These are phyloP conservation scores for Pythium vanterpoolii DNA, from an alignment of 352 stramenopile species.

Conservation along the genomic window DNA sequence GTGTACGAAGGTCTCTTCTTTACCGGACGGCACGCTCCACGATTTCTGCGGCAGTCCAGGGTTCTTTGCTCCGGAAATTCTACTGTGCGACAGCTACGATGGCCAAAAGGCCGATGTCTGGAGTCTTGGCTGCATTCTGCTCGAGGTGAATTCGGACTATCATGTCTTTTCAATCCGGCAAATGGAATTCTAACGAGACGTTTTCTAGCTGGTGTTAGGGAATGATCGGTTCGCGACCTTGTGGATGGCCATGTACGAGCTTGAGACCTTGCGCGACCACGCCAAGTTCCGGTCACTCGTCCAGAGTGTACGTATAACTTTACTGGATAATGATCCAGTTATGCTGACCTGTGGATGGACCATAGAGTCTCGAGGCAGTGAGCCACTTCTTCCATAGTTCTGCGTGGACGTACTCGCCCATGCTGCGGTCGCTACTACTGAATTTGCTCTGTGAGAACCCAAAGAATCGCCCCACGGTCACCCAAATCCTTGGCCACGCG, in stretches of 20 bases:
- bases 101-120: conserved; percentile 80
- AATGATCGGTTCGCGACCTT: conserved; percentile 76
- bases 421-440: conserved; percentile 42
- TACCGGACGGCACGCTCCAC: conserved; percentile 35
- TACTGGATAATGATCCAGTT: not conserved
- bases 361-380: conserved; percentile 28
- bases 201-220: conserved; percentile 58
- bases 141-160: conserved; percentile 42
- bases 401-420: conserved; percentile 45
- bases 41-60: conserved; percentile 82
- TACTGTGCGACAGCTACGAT: conserved; percentile 61
- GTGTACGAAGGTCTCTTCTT: conserved; percentile 42
- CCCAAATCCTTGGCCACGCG: conserved; percentile 44
- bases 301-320: conserved; percentile 20
- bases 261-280: conserved; percentile 71
- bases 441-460: conserved; percentile 40
- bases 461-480: conserved; percentile 36
- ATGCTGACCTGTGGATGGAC: not conserved
- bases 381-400: conserved; percentile 32
- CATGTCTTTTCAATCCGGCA: not conserved
- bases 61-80: conserved; percentile 86
- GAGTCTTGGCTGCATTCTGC: conserved; percentile 81
- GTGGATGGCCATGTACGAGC: conserved; percentile 84
- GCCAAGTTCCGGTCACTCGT: conserved; percentile 42
- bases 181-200: not conserved